These are phyloP conservation scores for Adiantum capillusveneris DNA, from an alignment of 75 land plant genomes.

Conservation along the genomic window DNA sequence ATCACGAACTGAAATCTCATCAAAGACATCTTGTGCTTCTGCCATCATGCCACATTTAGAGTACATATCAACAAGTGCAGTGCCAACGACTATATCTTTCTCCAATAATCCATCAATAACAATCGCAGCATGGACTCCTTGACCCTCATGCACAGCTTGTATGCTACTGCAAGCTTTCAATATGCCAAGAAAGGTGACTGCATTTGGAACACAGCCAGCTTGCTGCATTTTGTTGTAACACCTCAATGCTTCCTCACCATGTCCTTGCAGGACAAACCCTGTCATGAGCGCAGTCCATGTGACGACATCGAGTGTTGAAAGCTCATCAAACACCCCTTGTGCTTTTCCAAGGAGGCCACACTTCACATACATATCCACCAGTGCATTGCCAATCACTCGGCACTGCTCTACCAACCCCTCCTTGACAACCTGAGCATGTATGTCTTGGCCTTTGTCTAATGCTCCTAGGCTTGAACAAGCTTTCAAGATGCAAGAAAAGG, in stretches of 20 bases:
- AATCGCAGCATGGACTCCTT: neutral
- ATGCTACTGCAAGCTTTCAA: slow-evolving; percentile 4
- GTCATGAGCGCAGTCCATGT: slow-evolving; percentile 11
- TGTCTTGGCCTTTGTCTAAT: slow-evolving; percentile 2
- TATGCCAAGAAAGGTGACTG: neutral
- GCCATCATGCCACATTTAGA: slow-evolving; percentile 14
- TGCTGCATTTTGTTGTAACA: neutral
- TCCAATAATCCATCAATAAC: neutral
- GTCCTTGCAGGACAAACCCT: slow-evolving; percentile 10
- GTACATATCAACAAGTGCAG: slow-evolving; percentile 22
- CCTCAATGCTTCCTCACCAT: slow-evolving; percentile 4
- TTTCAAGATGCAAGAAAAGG: slow-evolving; percentile 8
- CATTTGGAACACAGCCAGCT: neutral
- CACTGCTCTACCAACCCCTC: slow-evolving; percentile 1
- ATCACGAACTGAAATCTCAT: slow-evolving; percentile 5
- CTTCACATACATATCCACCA: slow-evolving; percentile 18
- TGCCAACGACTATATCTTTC: slow-evolving; percentile 16
- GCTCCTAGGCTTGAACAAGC: slow-evolving; percentile 16
- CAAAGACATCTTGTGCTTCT: slow-evolving; percentile 15
- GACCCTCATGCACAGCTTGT: slow-evolving; percentile 1
- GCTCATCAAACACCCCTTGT: slow-evolving; percentile 10
- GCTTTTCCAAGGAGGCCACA: slow-evolving; percentile 12
- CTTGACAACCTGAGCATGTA: slow-evolving; percentile 6
- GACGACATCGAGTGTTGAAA: slow-evolving; percentile 2
- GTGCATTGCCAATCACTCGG: slow-evolving; percentile 2